A percentile compares a stretch with the other conserved stretches of the same genome.
These are phyloP conservation scores for Hordeum marinum DNA, from an alignment of 176 grass and related monocot genomes.

Conservation along the genomic window DNA sequence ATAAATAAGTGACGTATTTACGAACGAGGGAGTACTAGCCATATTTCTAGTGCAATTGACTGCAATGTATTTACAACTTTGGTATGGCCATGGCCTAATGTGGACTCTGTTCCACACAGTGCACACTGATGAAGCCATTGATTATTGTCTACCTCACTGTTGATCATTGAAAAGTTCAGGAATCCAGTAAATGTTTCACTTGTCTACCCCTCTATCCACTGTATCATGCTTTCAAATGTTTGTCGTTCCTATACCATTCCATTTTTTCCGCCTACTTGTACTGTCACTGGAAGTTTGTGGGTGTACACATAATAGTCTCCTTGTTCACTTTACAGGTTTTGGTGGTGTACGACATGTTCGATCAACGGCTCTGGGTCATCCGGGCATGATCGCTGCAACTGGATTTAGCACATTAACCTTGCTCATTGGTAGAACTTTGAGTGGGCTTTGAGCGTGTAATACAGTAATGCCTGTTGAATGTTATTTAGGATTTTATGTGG, in stretches of 20 bases:
- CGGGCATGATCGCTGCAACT: not conserved
- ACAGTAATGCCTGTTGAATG: not conserved
- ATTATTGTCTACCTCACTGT: not conserved
- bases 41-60: no score
- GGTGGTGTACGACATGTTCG: not conserved
- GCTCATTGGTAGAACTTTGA: not conserved
- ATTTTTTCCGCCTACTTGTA: not conserved
- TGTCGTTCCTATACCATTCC: not conserved
- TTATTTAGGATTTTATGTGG: not conserved
- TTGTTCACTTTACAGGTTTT: not conserved
- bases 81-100: no score
- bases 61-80: no score
- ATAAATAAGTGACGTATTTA: no score
- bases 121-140: not conserved
- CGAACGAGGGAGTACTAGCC: no score
- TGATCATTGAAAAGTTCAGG: not conserved
- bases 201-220: not conserved
- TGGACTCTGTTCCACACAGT: not conserved
- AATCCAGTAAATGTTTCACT: not conserved
- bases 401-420: not conserved
- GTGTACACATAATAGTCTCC: not conserved
- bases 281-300: not conserved
- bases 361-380: no score
- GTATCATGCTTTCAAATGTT: not conserved
- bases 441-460: not conserved